phyloP scores from a whole-genome alignment of 768 basidiomycete species.

The Galerina marginata region DNA sequence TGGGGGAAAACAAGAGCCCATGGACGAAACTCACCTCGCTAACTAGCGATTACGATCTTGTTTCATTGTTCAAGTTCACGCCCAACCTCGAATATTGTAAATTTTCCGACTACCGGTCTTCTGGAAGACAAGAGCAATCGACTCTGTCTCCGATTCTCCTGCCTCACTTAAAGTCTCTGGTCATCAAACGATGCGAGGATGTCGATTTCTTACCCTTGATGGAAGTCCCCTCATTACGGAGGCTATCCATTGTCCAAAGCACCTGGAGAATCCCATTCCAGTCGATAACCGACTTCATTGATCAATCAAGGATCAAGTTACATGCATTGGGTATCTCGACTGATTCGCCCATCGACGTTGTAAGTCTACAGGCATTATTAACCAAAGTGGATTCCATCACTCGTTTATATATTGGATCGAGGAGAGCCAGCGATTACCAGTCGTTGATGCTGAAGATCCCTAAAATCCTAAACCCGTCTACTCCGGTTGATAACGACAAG shows the following conservation, averaged over 20 bases:
- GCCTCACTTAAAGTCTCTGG: neutral
- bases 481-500: neutral
- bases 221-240: neutral
- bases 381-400: neutral
- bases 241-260: slow-evolving; percentile 1
- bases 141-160: neutral
- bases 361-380: neutral
- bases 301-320: neutral
- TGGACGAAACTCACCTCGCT: slow-evolving; percentile 3
- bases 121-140: neutral
- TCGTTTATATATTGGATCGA: slow-evolving; percentile 7
- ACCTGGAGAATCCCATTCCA: neutral
- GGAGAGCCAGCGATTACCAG: neutral
- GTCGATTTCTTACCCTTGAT: neutral
- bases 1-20: neutral
- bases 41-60: neutral
- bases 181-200: neutral
- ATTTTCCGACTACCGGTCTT: neutral
- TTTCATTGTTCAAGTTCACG: neutral
- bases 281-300: neutral
- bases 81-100: neutral
- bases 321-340: slow-evolving; percentile 4
- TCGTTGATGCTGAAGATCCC: slow-evolving; percentile 9
- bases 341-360: neutral
- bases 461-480: slow-evolving; percentile 6